A percentile compares a stretch with the other conserved stretches of the same genome.
These are phyloP conservation scores for Lathyrus tuberosus DNA, from an alignment of 306 rosid species.

Conservation along the genomic window DNA sequence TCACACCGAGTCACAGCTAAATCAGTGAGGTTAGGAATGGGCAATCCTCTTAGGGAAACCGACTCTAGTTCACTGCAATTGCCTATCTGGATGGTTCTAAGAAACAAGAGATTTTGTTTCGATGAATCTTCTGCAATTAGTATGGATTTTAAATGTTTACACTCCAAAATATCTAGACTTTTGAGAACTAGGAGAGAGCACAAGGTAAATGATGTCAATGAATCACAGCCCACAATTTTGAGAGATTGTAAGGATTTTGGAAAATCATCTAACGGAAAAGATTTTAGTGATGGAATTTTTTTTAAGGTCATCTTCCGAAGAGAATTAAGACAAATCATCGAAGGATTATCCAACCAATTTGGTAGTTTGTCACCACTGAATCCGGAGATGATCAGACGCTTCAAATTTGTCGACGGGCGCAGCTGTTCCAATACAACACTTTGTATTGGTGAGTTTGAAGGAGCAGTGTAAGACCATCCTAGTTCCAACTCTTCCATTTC, in stretches of 20 bases:
- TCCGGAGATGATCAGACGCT: slow-evolving; percentile 1
- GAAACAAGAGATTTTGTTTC: no score
- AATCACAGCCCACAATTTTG: rapidly evolving
- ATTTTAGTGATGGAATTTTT: slow-evolving; percentile 1
- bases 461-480: background rate
- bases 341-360: background rate
- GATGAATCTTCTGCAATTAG: no score
- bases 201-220: no score
- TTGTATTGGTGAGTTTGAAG: background rate
- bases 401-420: slow-evolving; percentile 12
- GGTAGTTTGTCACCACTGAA: no score
- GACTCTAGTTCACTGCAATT: no score
- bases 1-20: no score
- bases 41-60: no score
- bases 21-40: no score
- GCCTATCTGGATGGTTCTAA: no score
- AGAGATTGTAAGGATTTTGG: slow-evolving; percentile 28
- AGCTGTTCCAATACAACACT: slow-evolving; percentile 21
- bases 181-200: no score
- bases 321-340: background rate
- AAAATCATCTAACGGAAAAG: slow-evolving; percentile 10
- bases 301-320: background rate
- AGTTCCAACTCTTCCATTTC: slow-evolving; percentile 6
- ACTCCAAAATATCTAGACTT: no score
- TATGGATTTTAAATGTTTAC: no score